Evolutionary conservation across 1,284 basidiomycete genomes (phyloP).

Genomic region (Phaffia rhodozyma): DNA sequence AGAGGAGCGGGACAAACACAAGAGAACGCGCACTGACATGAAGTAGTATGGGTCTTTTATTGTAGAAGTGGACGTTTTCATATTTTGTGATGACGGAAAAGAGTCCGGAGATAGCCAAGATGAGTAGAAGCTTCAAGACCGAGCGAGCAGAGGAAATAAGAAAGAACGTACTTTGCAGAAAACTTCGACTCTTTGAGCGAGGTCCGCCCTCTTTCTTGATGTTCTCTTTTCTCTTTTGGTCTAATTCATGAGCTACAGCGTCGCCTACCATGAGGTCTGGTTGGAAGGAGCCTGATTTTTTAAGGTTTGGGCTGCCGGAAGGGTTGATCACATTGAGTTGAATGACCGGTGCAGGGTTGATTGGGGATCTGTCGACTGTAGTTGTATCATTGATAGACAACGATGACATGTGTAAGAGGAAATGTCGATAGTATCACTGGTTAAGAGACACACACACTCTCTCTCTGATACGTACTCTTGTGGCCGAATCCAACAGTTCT

Average conservation of each 20-base stretch:
- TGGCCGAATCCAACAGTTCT: too few relatives aligned
- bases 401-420: constrained; percentile 1
- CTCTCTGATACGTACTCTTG: too few relatives aligned
- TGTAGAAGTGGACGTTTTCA: background rate
- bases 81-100: background rate
- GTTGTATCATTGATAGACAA: too few relatives aligned
- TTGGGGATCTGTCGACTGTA: constrained; percentile 76
- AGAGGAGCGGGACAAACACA: background rate
- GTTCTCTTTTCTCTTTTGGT: background rate
- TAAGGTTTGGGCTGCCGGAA: constrained; percentile 35
- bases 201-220: background rate
- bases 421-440: background rate
- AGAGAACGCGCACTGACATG: constrained; percentile 61
- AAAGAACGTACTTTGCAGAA: constrained; percentile 32
- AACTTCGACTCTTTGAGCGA: constrained; percentile 22
- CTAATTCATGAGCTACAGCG: background rate
- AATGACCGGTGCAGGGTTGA: constrained; percentile 94
- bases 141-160: background rate
- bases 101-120: background rate
- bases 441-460: background rate
- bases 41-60: constrained; percentile 75
- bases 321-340: constrained; percentile 75
- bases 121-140: constrained; percentile 34
- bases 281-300: background rate
- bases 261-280: background rate